Evolutionary conservation across 257 asterid species (phyloP).

Genomic region (Rauvolfia tetraphylla): DNA sequence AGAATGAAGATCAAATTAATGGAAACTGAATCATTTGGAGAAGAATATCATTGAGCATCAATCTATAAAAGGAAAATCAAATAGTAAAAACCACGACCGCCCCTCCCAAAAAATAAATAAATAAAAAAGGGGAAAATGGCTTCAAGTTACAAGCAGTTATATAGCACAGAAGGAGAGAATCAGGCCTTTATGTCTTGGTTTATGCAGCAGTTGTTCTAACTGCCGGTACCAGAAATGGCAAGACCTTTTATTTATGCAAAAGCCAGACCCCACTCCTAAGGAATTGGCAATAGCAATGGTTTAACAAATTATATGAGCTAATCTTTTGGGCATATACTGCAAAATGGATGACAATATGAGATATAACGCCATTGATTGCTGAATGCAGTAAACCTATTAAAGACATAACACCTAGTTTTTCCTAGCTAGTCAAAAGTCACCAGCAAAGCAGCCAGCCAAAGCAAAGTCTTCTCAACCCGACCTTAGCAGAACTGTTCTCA

Average conservation of each 20-base stretch:
- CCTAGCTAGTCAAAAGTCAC: not conserved
- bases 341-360: not conserved
- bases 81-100: not conserved
- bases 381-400: not conserved
- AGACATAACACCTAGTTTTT: not conserved
- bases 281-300: not conserved
- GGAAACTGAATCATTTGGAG: not conserved
- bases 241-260: not conserved
- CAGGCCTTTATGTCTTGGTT: too few relatives aligned
- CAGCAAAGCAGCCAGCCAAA: not conserved
- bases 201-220: too few relatives aligned
- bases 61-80: too few relatives aligned
- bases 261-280: not conserved
- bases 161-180: not conserved
- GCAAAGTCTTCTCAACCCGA: too few relatives aligned
- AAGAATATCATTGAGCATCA: not conserved
- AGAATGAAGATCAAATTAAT: constrained; percentile 24
- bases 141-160: not conserved
- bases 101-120: not conserved
- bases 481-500: not conserved
- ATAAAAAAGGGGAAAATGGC: not conserved
- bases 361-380: not conserved
- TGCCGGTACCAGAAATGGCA: not conserved
- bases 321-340: not conserved
- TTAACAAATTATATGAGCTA: not conserved